Evolutionary conservation across 495 filamentous ascomycete species (phyloP).

Genomic region (Trichocladium antarcticum): DNA sequence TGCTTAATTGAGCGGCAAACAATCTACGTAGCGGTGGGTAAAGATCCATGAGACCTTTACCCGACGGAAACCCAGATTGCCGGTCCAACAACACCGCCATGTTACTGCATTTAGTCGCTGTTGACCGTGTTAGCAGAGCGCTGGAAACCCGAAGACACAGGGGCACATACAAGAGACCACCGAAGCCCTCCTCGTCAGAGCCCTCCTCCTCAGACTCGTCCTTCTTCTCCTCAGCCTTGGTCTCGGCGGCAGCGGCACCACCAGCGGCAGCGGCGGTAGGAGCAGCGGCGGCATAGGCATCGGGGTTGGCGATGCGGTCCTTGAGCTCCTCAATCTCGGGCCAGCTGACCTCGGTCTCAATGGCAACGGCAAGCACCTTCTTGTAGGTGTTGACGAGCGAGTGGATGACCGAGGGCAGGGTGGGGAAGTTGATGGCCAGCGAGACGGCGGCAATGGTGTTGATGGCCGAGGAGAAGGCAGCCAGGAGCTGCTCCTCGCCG

Average conservation of each 20-base stretch:
- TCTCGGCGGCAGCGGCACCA: constrained; percentile 41
- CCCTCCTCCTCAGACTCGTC: constrained; percentile 53
- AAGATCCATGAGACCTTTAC: constrained; percentile 26
- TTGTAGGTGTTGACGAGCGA: constrained; percentile 95
- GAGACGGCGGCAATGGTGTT: constrained; percentile 81
- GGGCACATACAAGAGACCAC: constrained; percentile 56
- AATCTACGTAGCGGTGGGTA: constrained; percentile 35
- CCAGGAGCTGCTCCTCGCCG: constrained; percentile 79
- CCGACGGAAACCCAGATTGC: constrained; percentile 30
- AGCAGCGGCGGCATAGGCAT: constrained; percentile 75
- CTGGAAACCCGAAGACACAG: neutral
- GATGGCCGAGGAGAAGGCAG: constrained; percentile 70
- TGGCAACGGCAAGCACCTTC: constrained; percentile 82
- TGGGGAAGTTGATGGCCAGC: constrained; percentile 85
- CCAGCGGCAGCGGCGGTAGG: constrained; percentile 49
- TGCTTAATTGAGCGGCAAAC: constrained; percentile 36
- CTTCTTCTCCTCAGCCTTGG: constrained; percentile 47
- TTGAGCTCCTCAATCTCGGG: constrained; percentile 92
- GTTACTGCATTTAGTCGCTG: constrained; percentile 36
- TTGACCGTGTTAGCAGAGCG: constrained; percentile 13
- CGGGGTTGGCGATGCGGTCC: constrained; percentile 97
- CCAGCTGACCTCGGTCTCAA: constrained; percentile 90
- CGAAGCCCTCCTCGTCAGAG: constrained; percentile 47
- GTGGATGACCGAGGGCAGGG: constrained; percentile 92
- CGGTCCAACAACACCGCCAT: constrained; percentile 26